These are phyloP conservation scores for Rubia tinctorum DNA, from an alignment of 305 asterid genomes.

Conservation along the genomic window DNA sequence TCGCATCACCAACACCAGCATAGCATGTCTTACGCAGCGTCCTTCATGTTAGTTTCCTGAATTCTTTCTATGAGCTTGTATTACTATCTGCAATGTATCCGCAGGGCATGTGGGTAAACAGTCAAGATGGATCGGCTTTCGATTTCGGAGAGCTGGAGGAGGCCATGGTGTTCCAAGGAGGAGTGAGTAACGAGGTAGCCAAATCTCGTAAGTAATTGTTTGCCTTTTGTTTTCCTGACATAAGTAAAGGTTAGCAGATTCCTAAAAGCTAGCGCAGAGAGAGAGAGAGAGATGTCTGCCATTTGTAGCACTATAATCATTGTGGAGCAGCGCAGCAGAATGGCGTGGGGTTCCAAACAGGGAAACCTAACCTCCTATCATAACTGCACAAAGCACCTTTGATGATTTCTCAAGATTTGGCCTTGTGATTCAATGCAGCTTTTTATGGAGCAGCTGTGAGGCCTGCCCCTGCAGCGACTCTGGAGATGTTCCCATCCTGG, in stretches of 20 bases:
- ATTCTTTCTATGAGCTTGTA: slow-evolving; percentile 16
- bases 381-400: slow-evolving; percentile 30
- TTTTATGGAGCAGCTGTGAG: slow-evolving; percentile 44
- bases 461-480: slow-evolving; percentile 90
- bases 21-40: slow-evolving; percentile 48
- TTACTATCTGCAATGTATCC: not conserved
- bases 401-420: slow-evolving; percentile 34
- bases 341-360: slow-evolving; percentile 70
- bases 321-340: slow-evolving; percentile 52
- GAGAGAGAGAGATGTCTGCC: slow-evolving; percentile 28
- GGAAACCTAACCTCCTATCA: slow-evolving; percentile 55
- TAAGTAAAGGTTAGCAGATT: slow-evolving; percentile 48
- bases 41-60: slow-evolving; percentile 43
- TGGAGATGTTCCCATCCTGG: slow-evolving; percentile 98
- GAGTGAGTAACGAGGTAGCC: slow-evolving; percentile 43
- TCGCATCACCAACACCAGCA: slow-evolving; percentile 41
- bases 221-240: slow-evolving; percentile 33
- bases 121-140: slow-evolving; percentile 62
- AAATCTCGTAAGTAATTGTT: slow-evolving; percentile 53
- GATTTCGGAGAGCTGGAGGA: slow-evolving; percentile 91
- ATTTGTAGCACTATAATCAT: slow-evolving; percentile 61
- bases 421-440: slow-evolving; percentile 71
- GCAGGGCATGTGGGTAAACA: not conserved
- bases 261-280: slow-evolving; percentile 5
- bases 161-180: slow-evolving; percentile 71